Percentiles rank a stretch among this genome's conserved stretches.
These are phyloP conservation scores for Cyclocybe aegerita DNA, from an alignment of 768 basidiomycete species.

Conservation along the genomic window DNA sequence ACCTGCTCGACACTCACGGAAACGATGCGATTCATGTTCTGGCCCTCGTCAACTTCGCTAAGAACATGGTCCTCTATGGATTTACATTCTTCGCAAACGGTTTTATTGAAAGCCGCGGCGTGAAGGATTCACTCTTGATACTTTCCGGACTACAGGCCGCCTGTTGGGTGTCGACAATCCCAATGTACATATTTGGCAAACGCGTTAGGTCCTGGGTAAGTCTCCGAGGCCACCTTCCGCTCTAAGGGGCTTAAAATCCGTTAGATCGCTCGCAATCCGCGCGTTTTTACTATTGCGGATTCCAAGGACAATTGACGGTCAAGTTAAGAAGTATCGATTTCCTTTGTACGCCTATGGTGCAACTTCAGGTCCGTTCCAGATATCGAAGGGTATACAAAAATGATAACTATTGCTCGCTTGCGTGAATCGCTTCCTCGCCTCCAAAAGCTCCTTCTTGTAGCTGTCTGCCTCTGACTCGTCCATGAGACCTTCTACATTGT, in stretches of 20 bases:
- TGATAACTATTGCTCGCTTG: constrained; percentile 41
- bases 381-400: constrained; percentile 52
- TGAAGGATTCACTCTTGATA: constrained; percentile 38
- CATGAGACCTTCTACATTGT: constrained; percentile 39
- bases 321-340: neutral
- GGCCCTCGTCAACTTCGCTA: constrained; percentile 41
- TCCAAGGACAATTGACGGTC: constrained; percentile 6
- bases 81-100: constrained; percentile 45
- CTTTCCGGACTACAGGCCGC: constrained; percentile 38
- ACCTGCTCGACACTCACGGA: constrained; percentile 45
- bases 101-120: constrained; percentile 36
- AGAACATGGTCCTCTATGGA: constrained; percentile 45
- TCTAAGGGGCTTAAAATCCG: too few species aligned
- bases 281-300: constrained; percentile 20
- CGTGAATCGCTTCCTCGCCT: constrained; percentile 35
- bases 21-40: constrained; percentile 39
- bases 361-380: constrained; percentile 37
- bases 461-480: constrained; percentile 33
- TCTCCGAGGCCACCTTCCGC: constrained; percentile 1
- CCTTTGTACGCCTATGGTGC: neutral
- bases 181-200: constrained; percentile 46
- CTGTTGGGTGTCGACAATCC: constrained; percentile 39
- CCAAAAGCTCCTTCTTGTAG: constrained; percentile 28
- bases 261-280: constrained; percentile 24
- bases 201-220: constrained; percentile 40